Evolutionary conservation across 2,329 filamentous ascomycete genomes (phyloP).

Genomic region (Hypoxylon sp.): DNA sequence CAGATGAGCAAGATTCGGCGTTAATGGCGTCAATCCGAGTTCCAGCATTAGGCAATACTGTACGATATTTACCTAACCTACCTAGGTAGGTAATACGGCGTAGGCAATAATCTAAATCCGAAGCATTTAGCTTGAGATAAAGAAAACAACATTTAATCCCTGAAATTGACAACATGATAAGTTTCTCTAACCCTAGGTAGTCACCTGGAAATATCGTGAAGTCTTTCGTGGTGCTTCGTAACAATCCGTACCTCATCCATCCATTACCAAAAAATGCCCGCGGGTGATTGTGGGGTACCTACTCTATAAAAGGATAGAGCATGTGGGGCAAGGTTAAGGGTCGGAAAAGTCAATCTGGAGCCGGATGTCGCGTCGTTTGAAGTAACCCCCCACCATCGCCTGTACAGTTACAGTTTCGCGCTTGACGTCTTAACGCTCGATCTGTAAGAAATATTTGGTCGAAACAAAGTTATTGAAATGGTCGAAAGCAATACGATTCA

Average conservation of each 20-base stretch:
- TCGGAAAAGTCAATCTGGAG: conserved; percentile 23
- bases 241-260: not conserved
- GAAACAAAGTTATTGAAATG: not conserved
- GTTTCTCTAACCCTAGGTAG: not conserved
- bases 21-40: conserved; percentile 9
- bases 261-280: too few species aligned
- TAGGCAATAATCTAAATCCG: not conserved
- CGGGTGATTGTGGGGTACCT: not conserved
- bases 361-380: conserved; percentile 22
- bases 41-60: conserved; percentile 16
- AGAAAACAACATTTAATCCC: not conserved
- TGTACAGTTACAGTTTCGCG: conserved; percentile 1
- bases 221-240: not conserved
- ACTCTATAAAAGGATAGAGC: not conserved
- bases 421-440: conserved; percentile 5
- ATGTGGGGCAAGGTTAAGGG: not conserved
- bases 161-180: not conserved
- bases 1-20: conserved; percentile 31
- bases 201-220: too few species aligned
- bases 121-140: not conserved
- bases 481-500: not conserved
- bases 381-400: conserved; percentile 24
- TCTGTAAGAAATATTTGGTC: conserved; percentile 5
- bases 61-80: not conserved
- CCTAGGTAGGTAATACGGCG: not conserved